phyloP scores from a whole-genome alignment of 1,139 yeast species.

The Candida sp. region DNA sequence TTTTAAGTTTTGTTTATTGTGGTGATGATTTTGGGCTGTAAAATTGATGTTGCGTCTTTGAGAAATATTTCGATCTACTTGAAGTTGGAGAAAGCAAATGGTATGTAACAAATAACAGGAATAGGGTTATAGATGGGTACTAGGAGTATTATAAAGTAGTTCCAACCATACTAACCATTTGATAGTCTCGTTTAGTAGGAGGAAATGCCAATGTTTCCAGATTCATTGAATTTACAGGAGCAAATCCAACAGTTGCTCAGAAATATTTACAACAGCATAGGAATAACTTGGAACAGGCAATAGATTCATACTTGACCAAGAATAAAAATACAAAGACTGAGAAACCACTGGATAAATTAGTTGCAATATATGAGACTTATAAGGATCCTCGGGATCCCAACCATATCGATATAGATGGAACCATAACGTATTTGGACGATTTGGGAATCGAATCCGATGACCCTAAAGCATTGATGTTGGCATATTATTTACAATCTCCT shows the following conservation, averaged over 20 bases:
- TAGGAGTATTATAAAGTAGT: no score
- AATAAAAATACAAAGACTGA: conserved; percentile 7
- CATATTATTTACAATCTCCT: conserved; percentile 65
- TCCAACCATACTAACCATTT: not conserved
- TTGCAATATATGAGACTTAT: conserved; percentile 24
- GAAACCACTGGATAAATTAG: conserved; percentile 16
- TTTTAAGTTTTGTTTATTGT: no score
- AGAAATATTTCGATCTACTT: not conserved
- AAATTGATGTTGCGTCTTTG: not conserved
- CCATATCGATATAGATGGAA: conserved; percentile 69
- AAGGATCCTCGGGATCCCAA: conserved; percentile 21
- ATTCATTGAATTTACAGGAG: conserved; percentile 30
- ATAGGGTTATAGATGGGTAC: not conserved
- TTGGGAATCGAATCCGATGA: conserved; percentile 74
- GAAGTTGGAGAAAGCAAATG: not conserved
- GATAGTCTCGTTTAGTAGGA: not conserved
- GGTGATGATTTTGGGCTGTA: not conserved
- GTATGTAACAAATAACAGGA: not conserved
- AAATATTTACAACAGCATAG: conserved; percentile 21
- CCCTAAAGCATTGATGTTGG: conserved; percentile 62
- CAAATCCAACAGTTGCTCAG: conserved; percentile 21
- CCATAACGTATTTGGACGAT: conserved; percentile 63
- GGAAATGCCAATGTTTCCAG: conserved; percentile 9
- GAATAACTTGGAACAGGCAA: conserved; percentile 27
- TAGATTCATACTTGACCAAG: conserved; percentile 21